These are phyloP conservation scores for Aspergillus steynii DNA, from an alignment of 495 filamentous ascomycete genomes.

Conservation along the genomic window DNA sequence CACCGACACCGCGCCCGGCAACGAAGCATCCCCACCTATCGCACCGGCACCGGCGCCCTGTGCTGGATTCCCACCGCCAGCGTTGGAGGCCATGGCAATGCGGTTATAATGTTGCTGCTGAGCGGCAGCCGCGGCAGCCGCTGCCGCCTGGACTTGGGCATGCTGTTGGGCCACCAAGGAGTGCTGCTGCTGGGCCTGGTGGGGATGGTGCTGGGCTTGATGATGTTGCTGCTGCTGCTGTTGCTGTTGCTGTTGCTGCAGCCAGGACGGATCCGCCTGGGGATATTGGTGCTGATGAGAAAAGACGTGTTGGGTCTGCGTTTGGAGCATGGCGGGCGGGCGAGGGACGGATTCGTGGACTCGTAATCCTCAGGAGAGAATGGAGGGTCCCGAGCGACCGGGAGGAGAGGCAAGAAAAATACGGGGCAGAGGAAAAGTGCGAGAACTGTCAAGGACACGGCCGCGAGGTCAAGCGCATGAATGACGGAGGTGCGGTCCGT, in stretches of 20 bases:
- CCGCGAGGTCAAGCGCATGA: slow-evolving; percentile 24
- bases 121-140: slow-evolving; percentile 63
- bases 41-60: slow-evolving; percentile 45
- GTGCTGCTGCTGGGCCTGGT: slow-evolving; percentile 50
- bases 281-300: slow-evolving; percentile 81
- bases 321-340: slow-evolving; percentile 50
- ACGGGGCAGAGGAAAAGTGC: slow-evolving; percentile 13
- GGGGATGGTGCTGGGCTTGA: slow-evolving; percentile 62
- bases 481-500: slow-evolving; percentile 10
- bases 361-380: slow-evolving; percentile 40
- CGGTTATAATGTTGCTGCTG: slow-evolving; percentile 83
- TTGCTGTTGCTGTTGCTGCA: slow-evolving; percentile 66
- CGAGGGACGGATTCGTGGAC: slow-evolving; percentile 25
- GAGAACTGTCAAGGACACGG: slow-evolving; percentile 26
- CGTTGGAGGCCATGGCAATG: slow-evolving; percentile 63
- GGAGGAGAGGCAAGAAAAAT: slow-evolving; percentile 11
- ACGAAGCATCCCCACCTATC: slow-evolving; percentile 53
- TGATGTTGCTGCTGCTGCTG: slow-evolving; percentile 62
- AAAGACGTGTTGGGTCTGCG: slow-evolving; percentile 62
- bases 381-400: slow-evolving; percentile 24
- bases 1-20: slow-evolving; percentile 46
- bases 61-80: slow-evolving; percentile 32
- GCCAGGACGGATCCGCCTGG: slow-evolving; percentile 74
- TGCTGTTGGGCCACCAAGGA: slow-evolving; percentile 54
- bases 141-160: slow-evolving; percentile 61